Evolutionary conservation across 2,329 filamentous ascomycete genomes (phyloP), one percentile per base, ranked within the genome.

Genomic region (Dactylonectria estremocensis): DNA sequence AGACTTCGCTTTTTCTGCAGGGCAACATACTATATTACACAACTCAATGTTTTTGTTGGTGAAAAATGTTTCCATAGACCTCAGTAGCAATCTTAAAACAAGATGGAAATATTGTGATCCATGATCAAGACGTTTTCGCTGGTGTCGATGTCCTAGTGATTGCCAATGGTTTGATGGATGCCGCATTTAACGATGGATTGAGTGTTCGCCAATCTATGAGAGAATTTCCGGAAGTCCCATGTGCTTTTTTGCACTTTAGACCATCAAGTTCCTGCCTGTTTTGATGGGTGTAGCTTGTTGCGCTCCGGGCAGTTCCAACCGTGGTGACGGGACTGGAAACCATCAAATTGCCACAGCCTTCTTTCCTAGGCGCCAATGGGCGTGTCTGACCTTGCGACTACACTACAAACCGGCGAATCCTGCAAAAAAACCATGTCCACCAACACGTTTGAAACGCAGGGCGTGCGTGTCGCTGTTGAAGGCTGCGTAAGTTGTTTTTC

Each of bases 401-500:
- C 71, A 70, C 61, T 63, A 61, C 59, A 31, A 53, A 61, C 64
- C 50, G 24, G 31, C 14, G 40, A 16, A 53, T 63, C 63, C 50
- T 24, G 31, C 14, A 40, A 16, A 40, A 40, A 20, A 49, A 50
- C 72, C 43, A 83, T 82, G 82, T 57, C 77, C 16, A 56, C 75
- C 66, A 71, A 76, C 22, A 74, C 77, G 7, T 77, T 81, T 24
- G 78, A 82, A 62, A 74, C 73, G 14, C 77, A 82, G 35, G 88
- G 88, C 66, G 84, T 97, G 67, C 91, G 94, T 63, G 86, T 98
- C 69, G 95, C 95, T 20, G 84, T 97, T 6, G 93, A 97, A 85
- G 95, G 95, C 75, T 97, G 95, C 79, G 93, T 95, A 84, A 82
- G 92, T 69, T 3, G 14, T 49, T 11, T 6, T 13, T 13, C 24